Evolutionary conservation across 2,329 filamentous ascomycete species (phyloP), one percentile per base, ranked within the genome.

Genomic region (Diplocarpon mali): DNA sequence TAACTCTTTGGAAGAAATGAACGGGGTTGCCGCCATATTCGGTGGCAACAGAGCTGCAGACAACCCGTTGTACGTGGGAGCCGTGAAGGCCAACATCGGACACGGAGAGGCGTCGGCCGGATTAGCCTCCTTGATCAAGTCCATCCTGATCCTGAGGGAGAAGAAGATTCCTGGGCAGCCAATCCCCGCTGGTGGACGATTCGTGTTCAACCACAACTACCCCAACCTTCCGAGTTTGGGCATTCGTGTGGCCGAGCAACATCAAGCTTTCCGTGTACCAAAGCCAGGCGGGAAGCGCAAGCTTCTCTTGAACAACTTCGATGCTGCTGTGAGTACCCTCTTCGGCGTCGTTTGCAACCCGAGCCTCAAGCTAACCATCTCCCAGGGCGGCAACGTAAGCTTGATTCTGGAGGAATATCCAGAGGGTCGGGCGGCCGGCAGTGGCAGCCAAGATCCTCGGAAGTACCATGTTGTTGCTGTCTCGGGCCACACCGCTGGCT

Each of bases 251-350:
- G 35, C 52, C n/a, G 46, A 29, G 37, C 34, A 17, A 42, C 31
- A 11, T 40, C 42, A 15, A 52, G 45, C 37, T 15, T 20, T 3
- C 27, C 20, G 20, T 24, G 39, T 12, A 51, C 62, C 2, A 50
- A 24, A 24, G 20, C 7, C 68, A 34, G 28, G 59, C 3, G 59
- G 59, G 3, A 62, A 36, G 28, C 44, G 39, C 75, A 76, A 57
- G 71, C 62, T 65, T 30, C 34, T 52, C 14, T 38, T 57, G 24
- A 78, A 79, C 58, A 75, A 71, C 57, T 77, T 76, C 52, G 64
- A 40, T 29, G 51, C 52, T 35, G 38, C 53, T 13, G 20, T 24
- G 7, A 24, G 20, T 24, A 24, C 4, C 20, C 20, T 24, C 20
- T 24, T 24, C 20, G 7, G 20, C 7, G 3, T 24, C 20, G 7